Base-by-base conservation (phyloP, 2,329 filamentous ascomycete genomes). In the Tothia fuscella region DNA sequence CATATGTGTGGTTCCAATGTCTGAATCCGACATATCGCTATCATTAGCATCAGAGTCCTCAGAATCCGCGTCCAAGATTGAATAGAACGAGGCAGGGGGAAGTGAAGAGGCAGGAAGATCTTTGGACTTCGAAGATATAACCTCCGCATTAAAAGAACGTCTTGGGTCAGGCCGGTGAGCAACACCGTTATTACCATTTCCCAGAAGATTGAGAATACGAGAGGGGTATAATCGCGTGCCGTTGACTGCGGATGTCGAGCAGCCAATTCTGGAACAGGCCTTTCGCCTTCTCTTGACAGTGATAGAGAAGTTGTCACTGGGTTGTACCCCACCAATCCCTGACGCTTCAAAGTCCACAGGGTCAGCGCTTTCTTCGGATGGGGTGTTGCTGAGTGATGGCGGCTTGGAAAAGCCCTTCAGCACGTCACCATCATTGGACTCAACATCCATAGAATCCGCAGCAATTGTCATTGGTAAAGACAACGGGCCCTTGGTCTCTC, bases 61-160 rank as follows among this genome's bases (percentile, higher is more conserved):
- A 5, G 52, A 57, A 5, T 61, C 62, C 3, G 52, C 53, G 21
- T 63, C 59, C 14, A 20, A 26, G 28, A 60, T 57, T 21, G 65
- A 57, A 45, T 62, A 66, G 43, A 48, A 52, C 0, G 64, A 62
- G 1, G 66, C 60, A 1, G 64, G 62, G 2, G 67, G 67, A 1
- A 70, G 56, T 6, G 49, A 42, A 0, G 66, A 68, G 10, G 57
- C 63, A 0, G 62, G 61, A 5, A 69, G 36, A 68, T 89, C 38
- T 64, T 89, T 38, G 68, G 80, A 44, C 72, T 89, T 47, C 63
- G 82, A 44, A 67, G 85, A 49, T 63, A 80, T 31, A 67, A 80
- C 53, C 68, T 88, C 17, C 63, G 93, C 17, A 59, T 72, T 43
- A n/a, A n/a, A n/a, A n/a, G n/a, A n/a, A n/a, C n/a, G n/a, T n/a